phyloP scores from a whole-genome alignment of 164 flowering plant species.

The Sextonia rubra region DNA sequence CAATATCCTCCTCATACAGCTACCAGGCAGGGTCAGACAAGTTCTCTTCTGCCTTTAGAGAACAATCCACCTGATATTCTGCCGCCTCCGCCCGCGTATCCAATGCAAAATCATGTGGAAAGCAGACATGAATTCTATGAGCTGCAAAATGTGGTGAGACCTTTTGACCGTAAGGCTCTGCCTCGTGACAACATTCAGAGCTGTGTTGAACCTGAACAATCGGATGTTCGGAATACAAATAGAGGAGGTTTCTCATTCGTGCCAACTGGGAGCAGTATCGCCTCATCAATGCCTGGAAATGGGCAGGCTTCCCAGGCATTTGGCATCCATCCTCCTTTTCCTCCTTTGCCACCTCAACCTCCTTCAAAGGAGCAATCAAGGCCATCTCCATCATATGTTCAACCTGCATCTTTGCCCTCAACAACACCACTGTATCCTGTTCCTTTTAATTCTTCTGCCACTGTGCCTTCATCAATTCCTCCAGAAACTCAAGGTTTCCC shows the following conservation, averaged over 20 bases:
- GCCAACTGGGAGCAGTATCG: slow-evolving; percentile 13
- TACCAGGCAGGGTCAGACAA: slow-evolving; percentile 8
- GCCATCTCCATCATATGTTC: slow-evolving; percentile 23
- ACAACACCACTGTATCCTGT: slow-evolving; percentile 30
- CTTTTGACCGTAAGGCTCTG: slow-evolving; percentile 14
- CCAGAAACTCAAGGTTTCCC: slow-evolving; percentile 15
- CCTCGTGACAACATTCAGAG: slow-evolving; percentile 3
- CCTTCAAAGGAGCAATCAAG: slow-evolving; percentile 40
- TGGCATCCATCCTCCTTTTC: slow-evolving; percentile 49
- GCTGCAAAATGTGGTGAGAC: slow-evolving; percentile 11
- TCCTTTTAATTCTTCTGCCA: slow-evolving; percentile 29
- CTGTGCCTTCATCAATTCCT: slow-evolving; percentile 22
- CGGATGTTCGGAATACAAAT: slow-evolving; percentile 15
- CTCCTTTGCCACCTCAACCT: slow-evolving; percentile 66
- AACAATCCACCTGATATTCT: slow-evolving; percentile 12
- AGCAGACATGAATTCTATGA: slow-evolving; percentile 13
- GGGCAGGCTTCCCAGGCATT: slow-evolving; percentile 15
- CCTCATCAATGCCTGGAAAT: neutral
- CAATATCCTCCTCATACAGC: slow-evolving; percentile 9
- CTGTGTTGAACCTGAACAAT: slow-evolving; percentile 17
- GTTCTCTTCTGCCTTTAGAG: slow-evolving; percentile 9
- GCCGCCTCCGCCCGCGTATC: slow-evolving; percentile 4
- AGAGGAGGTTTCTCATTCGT: slow-evolving; percentile 19
- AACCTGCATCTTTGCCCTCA: slow-evolving; percentile 29
- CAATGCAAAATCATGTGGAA: slow-evolving; percentile 15